phyloP scores from a whole-genome alignment of 352 stramenopile species.

The Phytophthora pseudosyringae region DNA sequence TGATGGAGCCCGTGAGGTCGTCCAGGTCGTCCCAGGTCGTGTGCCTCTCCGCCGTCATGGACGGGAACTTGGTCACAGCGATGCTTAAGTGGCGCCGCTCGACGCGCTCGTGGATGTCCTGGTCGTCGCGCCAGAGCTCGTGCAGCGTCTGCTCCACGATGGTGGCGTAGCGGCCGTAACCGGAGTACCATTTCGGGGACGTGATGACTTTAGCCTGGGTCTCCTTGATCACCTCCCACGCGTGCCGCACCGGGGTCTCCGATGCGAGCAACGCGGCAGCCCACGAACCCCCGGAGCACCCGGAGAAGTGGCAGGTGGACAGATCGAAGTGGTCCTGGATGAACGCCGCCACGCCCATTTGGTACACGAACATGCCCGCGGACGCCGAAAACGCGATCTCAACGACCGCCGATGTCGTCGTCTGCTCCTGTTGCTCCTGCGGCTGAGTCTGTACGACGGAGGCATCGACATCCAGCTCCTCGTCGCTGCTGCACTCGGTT shows the following conservation, averaged over 20 bases:
- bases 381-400: constrained; percentile 76
- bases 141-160: constrained; percentile 61
- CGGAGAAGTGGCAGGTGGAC: constrained; percentile 42
- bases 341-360: constrained; percentile 77
- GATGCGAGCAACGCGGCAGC: constrained; percentile 49
- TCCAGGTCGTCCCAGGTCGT: constrained; percentile 62
- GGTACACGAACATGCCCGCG: constrained; percentile 73
- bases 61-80: constrained; percentile 70
- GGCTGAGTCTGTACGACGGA: constrained; percentile 7
- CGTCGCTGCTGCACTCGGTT: constrained; percentile 43
- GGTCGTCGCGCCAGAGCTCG: constrained; percentile 62
- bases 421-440: constrained; percentile 7
- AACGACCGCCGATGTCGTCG: constrained; percentile 28
- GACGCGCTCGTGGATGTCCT: constrained; percentile 54
- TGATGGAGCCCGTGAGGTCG: constrained; percentile 70
- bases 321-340: constrained; percentile 66
- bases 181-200: constrained; percentile 64
- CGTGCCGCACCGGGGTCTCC: constrained; percentile 52
- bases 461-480: constrained; percentile 36
- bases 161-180: constrained; percentile 63
- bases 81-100: constrained; percentile 52
- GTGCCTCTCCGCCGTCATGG: constrained; percentile 58
- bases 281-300: constrained; percentile 42
- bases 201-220: constrained; percentile 51
- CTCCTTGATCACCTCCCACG: constrained; percentile 62